Percentiles rank a stretch among this genome's conserved stretches.
Evolutionary conservation across 768 basidiomycete species (phyloP).

Genomic region (Candolleomyces aberdarensis): DNA sequence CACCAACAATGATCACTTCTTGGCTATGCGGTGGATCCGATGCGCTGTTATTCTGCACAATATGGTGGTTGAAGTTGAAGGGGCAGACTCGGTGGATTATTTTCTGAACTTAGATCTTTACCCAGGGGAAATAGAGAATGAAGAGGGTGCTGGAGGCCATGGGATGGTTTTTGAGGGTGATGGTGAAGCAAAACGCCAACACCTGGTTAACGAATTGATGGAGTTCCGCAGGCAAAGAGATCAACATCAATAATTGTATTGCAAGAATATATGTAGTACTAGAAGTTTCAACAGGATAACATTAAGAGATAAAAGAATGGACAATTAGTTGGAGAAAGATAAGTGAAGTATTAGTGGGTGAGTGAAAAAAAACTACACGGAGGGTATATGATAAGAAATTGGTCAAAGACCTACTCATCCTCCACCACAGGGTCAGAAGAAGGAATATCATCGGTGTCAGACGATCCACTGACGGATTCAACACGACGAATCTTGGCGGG

Average conservation of each 20-base stretch:
- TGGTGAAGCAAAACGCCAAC: not conserved
- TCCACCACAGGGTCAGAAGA: not conserved
- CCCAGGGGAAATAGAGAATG: not conserved
- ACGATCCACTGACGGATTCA: not conserved
- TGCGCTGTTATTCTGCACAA: constrained; percentile 34
- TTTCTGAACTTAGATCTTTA: constrained; percentile 6
- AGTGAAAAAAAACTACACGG: no score
- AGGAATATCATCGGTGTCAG: not conserved
- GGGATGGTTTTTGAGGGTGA: not conserved
- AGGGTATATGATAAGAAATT: not conserved
- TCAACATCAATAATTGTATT: not conserved
- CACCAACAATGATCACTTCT: constrained; percentile 21
- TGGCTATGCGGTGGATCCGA: constrained; percentile 27
- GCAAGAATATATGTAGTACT: not conserved
- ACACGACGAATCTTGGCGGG: not conserved
- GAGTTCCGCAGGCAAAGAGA: not conserved
- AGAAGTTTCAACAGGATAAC: no score
- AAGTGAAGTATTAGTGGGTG: no score
- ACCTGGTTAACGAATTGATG: not conserved
- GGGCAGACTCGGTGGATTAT: constrained; percentile 9
- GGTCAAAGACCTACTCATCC: not conserved
- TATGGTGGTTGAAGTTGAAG: constrained; percentile 31
- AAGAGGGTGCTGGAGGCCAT: not conserved
- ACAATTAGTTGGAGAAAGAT: no score
- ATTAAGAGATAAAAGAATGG: no score